phyloP scores from a whole-genome alignment of 1,139 yeast genomes.

The Pichia sp. region DNA sequence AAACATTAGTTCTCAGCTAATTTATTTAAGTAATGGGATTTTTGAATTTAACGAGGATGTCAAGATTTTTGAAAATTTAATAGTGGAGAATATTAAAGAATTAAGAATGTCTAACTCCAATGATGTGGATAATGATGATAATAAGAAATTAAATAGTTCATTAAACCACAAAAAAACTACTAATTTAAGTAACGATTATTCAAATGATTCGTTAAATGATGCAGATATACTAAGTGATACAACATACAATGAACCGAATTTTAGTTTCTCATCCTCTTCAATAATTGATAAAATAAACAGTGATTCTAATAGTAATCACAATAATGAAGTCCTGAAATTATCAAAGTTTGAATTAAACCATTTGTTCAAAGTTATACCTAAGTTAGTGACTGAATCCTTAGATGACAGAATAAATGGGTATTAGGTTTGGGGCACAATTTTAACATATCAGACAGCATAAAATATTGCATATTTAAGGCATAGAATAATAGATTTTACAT shows the following conservation, averaged over 20 bases:
- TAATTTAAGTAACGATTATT: not conserved
- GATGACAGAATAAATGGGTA: slow-evolving; percentile 12
- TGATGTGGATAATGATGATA: not conserved
- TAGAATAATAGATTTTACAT: no score
- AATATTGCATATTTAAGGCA: no score
- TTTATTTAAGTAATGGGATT: slow-evolving; percentile 17
- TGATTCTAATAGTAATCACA: not conserved
- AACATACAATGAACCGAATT: not conserved
- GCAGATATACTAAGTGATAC: not conserved
- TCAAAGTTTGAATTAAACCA: slow-evolving; percentile 1
- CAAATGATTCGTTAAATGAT: not conserved
- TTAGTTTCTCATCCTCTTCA: not conserved
- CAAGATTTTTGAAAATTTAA: slow-evolving; percentile 31
- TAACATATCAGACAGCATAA: no score
- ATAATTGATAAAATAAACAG: not conserved
- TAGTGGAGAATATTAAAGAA: slow-evolving; percentile 12
- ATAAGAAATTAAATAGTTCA: not conserved
- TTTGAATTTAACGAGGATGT: slow-evolving; percentile 20
- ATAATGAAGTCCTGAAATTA: not conserved
- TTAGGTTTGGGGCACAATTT: not conserved
- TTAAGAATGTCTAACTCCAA: not conserved
- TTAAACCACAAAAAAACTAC: not conserved
- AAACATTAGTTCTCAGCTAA: not conserved
- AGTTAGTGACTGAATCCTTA: slow-evolving; percentile 9
- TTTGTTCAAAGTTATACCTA: slow-evolving; percentile 11